phyloP scores from a whole-genome alignment of 2,329 filamentous ascomycete genomes.

The Clarireedia sp. region DNA sequence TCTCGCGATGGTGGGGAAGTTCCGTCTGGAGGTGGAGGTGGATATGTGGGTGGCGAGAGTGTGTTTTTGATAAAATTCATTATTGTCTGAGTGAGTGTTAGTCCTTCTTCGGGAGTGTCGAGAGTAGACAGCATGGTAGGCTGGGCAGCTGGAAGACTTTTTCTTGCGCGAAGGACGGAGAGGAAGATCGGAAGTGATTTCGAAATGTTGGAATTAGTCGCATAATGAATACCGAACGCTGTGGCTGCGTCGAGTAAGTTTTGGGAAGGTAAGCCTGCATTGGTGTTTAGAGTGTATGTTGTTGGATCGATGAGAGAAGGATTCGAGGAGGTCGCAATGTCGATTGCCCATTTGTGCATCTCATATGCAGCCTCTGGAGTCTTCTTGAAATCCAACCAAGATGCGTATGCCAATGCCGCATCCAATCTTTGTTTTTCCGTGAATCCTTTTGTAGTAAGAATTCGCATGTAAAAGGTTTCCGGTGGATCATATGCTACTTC shows the following conservation, averaged over 20 bases:
- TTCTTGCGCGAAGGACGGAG: constrained; percentile 72
- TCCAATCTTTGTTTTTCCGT: constrained; percentile 70
- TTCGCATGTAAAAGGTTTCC: constrained; percentile 71
- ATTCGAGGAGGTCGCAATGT: constrained; percentile 56
- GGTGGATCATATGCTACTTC: constrained; percentile 60
- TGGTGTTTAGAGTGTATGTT: constrained; percentile 57
- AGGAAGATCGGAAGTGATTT: constrained; percentile 76
- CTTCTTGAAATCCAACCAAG: constrained; percentile 75
- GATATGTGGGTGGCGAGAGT: constrained; percentile 52
- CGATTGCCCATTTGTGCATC: constrained; percentile 68
- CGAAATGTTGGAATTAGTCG: constrained; percentile 56
- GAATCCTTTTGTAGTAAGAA: constrained; percentile 75
- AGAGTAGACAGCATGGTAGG: constrained; percentile 15
- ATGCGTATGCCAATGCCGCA: constrained; percentile 74
- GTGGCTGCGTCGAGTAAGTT: constrained; percentile 74
- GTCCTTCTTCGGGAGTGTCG: constrained; percentile 14
- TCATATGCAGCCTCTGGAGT: constrained; percentile 56
- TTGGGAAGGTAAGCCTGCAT: constrained; percentile 48
- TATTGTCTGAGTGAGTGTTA: constrained; percentile 21
- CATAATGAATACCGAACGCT: constrained; percentile 70
- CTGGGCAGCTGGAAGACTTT: constrained; percentile 42
- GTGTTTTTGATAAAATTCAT: constrained; percentile 25
- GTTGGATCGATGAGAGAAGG: constrained; percentile 48
- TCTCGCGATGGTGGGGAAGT: constrained; percentile 58
- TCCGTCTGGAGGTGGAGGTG: constrained; percentile 62